Conservation (phyloP, 2,329 filamentous ascomycete species). For the Cylindrodendrum hubeiense region DNA sequence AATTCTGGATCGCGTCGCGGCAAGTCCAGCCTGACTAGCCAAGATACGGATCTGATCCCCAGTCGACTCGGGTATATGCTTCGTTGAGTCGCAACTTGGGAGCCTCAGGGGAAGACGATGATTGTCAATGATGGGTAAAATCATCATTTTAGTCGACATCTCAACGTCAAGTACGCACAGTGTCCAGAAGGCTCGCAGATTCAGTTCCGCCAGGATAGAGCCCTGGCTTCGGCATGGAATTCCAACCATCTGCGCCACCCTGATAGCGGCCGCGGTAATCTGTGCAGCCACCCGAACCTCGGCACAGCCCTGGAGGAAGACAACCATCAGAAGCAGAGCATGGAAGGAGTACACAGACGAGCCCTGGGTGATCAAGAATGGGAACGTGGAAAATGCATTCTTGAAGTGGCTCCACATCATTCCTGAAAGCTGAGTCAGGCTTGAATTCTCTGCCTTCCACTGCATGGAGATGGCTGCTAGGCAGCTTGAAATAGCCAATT, state of each 20-base stretch:
- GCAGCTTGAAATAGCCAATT: not conserved
- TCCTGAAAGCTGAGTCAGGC: not conserved
- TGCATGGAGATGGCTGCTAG: not conserved
- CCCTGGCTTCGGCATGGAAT: not conserved
- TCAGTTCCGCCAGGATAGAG: not conserved
- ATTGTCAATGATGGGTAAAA: not conserved
- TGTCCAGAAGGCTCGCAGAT: not conserved
- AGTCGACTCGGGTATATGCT: not conserved
- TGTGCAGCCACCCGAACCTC: not conserved
- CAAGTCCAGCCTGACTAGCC: not conserved
- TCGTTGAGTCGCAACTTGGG: not conserved
- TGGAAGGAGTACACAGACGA: not conserved
- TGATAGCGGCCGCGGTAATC: not conserved
- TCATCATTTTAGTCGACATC: not conserved
- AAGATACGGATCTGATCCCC: not conserved
- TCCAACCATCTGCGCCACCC: not conserved
- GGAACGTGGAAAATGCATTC: not conserved
- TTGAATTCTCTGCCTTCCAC: not conserved
- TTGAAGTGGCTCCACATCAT: slow-evolving; percentile 1
- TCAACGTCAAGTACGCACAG: not conserved
- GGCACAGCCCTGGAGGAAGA: not conserved
- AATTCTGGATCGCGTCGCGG: not conserved
- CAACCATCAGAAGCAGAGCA: not conserved
- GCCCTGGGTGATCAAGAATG: not conserved
- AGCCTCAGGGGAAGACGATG: not conserved